A percentile compares a stretch with the other conserved stretches of the same genome.
Evolutionary conservation across 2,329 filamentous ascomycete genomes (phyloP).

Genomic region (Shiraia bambusicola): DNA sequence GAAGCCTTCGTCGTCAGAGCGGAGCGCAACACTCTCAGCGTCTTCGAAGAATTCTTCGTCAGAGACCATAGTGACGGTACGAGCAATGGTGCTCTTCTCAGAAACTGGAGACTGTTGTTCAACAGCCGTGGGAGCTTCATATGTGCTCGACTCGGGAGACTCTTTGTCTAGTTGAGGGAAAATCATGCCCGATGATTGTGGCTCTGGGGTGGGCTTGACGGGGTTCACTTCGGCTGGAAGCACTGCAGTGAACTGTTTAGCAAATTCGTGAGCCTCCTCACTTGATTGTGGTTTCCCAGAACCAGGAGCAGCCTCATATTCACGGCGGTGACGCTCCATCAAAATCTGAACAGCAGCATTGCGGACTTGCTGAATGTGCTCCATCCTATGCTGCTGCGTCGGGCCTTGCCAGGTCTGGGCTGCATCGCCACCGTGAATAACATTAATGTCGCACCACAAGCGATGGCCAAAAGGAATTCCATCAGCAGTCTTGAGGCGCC

Average conservation of each 20-base stretch:
- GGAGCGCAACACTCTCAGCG: constrained; percentile 57
- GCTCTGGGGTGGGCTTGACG: constrained; percentile 14
- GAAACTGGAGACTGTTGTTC: constrained; percentile 27
- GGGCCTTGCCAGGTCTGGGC: not conserved
- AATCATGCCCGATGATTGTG: constrained; percentile 68
- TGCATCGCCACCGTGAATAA: constrained; percentile 45
- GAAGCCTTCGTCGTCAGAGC: constrained; percentile 71
- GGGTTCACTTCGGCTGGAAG: constrained; percentile 40
- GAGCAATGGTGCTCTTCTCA: constrained; percentile 33
- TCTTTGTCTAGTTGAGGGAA: constrained; percentile 97
- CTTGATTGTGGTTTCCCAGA: constrained; percentile 34
- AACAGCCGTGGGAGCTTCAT: constrained; percentile 55
- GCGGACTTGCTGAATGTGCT: constrained; percentile 36
- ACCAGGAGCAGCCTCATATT: constrained; percentile 34
- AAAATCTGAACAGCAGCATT: constrained; percentile 40
- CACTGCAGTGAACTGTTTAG: constrained; percentile 26
- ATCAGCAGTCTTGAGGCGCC: constrained; percentile 82
- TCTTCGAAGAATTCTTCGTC: constrained; percentile 60
- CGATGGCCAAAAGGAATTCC: constrained; percentile 87
- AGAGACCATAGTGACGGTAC: constrained; percentile 42
- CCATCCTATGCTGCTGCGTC: constrained; percentile 28
- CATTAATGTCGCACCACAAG: constrained; percentile 89
- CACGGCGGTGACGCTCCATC: constrained; percentile 34
- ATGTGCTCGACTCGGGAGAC: constrained; percentile 78
- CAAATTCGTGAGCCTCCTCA: constrained; percentile 18